Evolutionary conservation across 306 rosid genomes (phyloP).

Genomic region (Delonix regia): DNA sequence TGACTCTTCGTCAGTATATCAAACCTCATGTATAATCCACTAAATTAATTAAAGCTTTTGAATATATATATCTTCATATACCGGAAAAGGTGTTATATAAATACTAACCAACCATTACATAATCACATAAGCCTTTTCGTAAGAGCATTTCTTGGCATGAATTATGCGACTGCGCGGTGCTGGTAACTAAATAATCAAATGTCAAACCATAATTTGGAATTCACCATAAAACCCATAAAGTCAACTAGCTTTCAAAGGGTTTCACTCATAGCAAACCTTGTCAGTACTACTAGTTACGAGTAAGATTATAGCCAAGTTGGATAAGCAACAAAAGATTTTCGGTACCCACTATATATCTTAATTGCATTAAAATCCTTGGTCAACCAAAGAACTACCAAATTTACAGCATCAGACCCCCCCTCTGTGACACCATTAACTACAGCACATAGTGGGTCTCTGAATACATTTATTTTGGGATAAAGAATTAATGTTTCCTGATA

Average conservation of each 20-base stretch:
- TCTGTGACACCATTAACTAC: constrained; percentile 16
- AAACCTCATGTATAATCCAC: not conserved
- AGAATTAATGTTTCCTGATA: not conserved
- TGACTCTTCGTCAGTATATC: not conserved
- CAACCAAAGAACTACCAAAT: constrained; percentile 37
- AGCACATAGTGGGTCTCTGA: not conserved
- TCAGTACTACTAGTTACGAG: not conserved
- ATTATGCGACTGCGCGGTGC: too few species aligned
- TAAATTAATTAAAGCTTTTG: not conserved
- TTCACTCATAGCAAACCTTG: constrained; percentile 46
- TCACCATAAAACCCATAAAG: too few species aligned
- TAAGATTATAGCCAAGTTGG: constrained; percentile 61
- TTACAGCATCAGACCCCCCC: constrained; percentile 27
- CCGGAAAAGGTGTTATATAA: not conserved
- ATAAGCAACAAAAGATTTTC: constrained; percentile 39
- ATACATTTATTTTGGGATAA: not conserved
- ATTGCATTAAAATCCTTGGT: constrained; percentile 31
- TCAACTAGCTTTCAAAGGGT: too few species aligned
- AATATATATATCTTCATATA: not conserved
- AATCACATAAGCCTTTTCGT: too few species aligned
- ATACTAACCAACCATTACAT: too few species aligned
- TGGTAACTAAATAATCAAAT: too few species aligned
- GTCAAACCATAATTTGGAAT: too few species aligned
- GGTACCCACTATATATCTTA: constrained; percentile 17
- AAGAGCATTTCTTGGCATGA: too few species aligned